These are phyloP conservation scores for Colletotrichum shisoi DNA, from an alignment of 2,329 filamentous ascomycete genomes.

Conservation along the genomic window DNA sequence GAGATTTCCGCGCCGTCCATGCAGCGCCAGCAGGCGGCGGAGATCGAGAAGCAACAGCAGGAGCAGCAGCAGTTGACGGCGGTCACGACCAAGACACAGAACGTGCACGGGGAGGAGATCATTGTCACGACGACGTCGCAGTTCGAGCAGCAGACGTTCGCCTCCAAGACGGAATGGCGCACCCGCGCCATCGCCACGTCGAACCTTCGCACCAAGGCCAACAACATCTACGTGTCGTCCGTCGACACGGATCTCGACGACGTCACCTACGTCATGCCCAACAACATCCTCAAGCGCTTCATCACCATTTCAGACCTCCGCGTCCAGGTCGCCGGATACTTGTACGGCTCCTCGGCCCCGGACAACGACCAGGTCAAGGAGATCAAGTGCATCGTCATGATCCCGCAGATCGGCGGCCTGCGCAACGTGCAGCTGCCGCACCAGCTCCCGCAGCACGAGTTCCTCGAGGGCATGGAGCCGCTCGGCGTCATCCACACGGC, in stretches of 20 bases:
- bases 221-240: conserved; percentile 98
- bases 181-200: conserved; percentile 96
- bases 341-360: conserved; percentile 90
- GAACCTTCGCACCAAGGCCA: conserved; percentile 89
- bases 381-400: conserved; percentile 94
- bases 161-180: conserved; percentile 98
- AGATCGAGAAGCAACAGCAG: conserved; percentile 98
- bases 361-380: conserved; percentile 98
- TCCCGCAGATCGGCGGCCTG: conserved; percentile 93
- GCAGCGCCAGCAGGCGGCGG: conserved; percentile 96
- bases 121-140: conserved; percentile 98
- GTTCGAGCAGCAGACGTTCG: conserved; percentile 97
- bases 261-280: conserved; percentile 97
- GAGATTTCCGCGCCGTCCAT: conserved; percentile 97
- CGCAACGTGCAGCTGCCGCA: conserved; percentile 91
- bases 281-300: conserved; percentile 98
- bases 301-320: conserved; percentile 96
- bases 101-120: conserved; percentile 95
- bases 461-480: conserved; percentile 84
- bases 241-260: conserved; percentile 92
- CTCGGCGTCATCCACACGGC: conserved; percentile 95
- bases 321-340: conserved; percentile 93
- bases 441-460: conserved; percentile 89
- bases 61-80: conserved; percentile 96
- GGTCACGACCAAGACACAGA: conserved; percentile 97